Conservation (phyloP, 2,329 filamentous ascomycete species). For the Trichoderma asperellum region DNA sequence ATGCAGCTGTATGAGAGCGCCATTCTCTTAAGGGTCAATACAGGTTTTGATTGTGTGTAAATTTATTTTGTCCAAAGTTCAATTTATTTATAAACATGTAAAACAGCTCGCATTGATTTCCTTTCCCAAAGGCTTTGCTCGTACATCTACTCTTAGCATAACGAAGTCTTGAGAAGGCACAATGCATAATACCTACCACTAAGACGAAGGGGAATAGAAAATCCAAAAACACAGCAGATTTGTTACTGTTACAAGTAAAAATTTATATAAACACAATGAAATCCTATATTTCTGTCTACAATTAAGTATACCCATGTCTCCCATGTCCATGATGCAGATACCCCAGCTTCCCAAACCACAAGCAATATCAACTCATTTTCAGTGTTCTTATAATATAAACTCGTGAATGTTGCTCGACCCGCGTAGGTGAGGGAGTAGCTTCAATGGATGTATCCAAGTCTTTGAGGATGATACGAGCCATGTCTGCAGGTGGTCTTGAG, state of each 20-base stretch:
- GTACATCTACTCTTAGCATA: no score
- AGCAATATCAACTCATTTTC: no score
- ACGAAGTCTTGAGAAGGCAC: no score
- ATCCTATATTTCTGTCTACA: no score
- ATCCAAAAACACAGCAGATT: no score
- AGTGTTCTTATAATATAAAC: neutral
- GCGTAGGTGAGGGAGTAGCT: neutral
- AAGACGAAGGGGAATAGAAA: no score
- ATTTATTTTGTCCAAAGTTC: no score
- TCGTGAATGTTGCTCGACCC: neutral
- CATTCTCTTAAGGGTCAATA: neutral
- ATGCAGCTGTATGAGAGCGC: neutral
- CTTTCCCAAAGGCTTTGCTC: no score
- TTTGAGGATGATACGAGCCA: neutral
- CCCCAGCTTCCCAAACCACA: neutral
- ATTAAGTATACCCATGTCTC: rapidly evolving
- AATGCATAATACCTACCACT: no score
- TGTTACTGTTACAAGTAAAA: no score
- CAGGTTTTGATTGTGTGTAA: neutral
- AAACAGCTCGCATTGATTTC: no score
- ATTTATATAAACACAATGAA: neutral
- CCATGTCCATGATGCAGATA: neutral
- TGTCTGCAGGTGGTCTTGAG: neutral
- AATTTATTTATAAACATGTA: no score
- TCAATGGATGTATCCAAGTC: neutral